Evolutionary conservation across 2,329 filamentous ascomycete species (phyloP), one percentile per base, ranked within the genome.

Genomic region (Colletotrichum tropicale): DNA sequence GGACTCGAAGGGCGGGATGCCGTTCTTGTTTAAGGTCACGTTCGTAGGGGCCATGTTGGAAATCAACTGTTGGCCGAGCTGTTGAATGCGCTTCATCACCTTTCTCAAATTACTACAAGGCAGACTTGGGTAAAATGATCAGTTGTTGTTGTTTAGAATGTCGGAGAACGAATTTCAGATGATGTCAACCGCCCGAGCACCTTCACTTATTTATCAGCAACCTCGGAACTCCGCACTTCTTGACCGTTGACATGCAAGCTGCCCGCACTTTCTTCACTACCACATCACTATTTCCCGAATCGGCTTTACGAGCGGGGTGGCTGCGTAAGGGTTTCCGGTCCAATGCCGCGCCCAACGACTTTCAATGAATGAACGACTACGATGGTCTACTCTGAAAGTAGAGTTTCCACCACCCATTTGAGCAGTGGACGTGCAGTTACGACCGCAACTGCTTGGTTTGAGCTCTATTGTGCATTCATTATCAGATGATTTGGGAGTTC

Each of bases 1-100:
- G 32, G 84, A 84, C 16, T 87, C 85, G 80, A 89, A 90, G 32
- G 83, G 80, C 18, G 88, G 88, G 55, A 90, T 85, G 71, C 84
- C 84, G 77, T 86, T 85, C 43, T 81, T 80, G 77, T 86, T 86
- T 21, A 85, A 78, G 26, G 32, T 36, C 55, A 67, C 15, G n/a
- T 34, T 43, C 6, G 62, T 1, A 10, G 43, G 26, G 15, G 64
- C 26, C 56, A 48, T 52, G 7, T 18, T 65, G 6, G 58, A 38
- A 7, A 43, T 18, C 13, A 71, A 61, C 13, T 71, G 68, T 65
- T 70, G 7, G n/a, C 66, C 66, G 4, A 74, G 66, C 8, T 74
- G 56, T 16, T 70, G 43, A 6, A 73, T 56, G 16, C 73, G 62
- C 56, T 64, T 72, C 73, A 72, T 75, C 13, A 12, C 24, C 5